A percentile compares a stretch with the other conserved stretches of the same genome.
Evolutionary conservation across 163 green algal species (phyloP).

Genomic region (Scenedesmus sp.): DNA sequence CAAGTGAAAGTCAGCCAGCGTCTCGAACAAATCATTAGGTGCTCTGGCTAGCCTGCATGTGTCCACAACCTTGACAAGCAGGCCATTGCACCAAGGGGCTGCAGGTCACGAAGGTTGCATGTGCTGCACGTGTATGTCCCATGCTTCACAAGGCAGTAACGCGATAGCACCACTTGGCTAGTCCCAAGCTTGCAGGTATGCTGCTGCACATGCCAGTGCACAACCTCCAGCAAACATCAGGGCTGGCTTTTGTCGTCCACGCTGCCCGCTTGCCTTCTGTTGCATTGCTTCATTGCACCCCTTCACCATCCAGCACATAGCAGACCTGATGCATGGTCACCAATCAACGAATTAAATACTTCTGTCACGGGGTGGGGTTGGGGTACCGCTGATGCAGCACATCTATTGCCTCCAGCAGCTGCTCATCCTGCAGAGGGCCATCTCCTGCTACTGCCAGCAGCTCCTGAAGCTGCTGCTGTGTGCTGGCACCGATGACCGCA

Average conservation of each 20-base stretch:
- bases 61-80: no score
- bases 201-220: neutral
- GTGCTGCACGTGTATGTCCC: no score
- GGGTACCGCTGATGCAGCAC: conserved; percentile 76
- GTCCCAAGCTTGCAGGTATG: neutral
- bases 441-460: conserved; percentile 62
- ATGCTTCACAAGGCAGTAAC: no score
- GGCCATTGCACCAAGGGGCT: no score
- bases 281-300: neutral
- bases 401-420: conserved; percentile 70
- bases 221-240: neutral
- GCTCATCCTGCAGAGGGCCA: conserved; percentile 54
- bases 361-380: conserved; percentile 75
- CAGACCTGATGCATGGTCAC: neutral
- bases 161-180: no score
- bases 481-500: conserved; percentile 80
- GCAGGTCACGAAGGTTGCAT: no score
- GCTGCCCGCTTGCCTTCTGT: neutral
- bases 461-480: conserved; percentile 75
- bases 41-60: no score
- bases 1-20: no score
- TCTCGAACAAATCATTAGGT: no score
- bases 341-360: neutral
- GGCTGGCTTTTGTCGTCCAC: no score
- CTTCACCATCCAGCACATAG: neutral